Conservation (phyloP, 352 stramenopile genomes). For the Plasmopara viticola region DNA sequence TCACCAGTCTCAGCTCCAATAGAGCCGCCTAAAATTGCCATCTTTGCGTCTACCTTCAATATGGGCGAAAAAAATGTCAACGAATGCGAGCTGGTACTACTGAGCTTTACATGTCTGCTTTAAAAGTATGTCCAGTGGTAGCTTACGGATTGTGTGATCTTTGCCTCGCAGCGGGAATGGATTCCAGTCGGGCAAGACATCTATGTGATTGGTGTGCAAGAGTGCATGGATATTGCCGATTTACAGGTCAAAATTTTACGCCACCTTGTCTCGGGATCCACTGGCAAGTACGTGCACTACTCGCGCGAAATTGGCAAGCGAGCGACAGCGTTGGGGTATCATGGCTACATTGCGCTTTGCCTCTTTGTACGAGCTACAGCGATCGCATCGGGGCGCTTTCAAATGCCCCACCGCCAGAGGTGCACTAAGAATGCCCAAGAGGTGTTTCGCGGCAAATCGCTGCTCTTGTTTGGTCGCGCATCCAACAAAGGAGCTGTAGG, state of each 20-base stretch:
- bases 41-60: constrained; percentile 84
- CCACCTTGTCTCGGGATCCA: constrained; percentile 47
- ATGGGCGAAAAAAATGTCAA: constrained; percentile 75
- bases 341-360: constrained; percentile 83
- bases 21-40: constrained; percentile 38
- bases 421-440: constrained; percentile 61
- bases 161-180: constrained; percentile 41
- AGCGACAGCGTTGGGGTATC: constrained; percentile 72
- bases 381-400: constrained; percentile 55
- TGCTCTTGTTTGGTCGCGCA: constrained; percentile 67
- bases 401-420: constrained; percentile 50
- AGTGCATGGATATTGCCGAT: constrained; percentile 83
- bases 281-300: constrained; percentile 66
- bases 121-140: background rate
- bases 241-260: constrained; percentile 61
- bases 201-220: constrained; percentile 88
- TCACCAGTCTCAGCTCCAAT: constrained; percentile 6
- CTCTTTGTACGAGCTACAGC: constrained; percentile 73
- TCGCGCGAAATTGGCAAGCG: constrained; percentile 76
- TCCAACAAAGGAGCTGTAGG: constrained; percentile 89
- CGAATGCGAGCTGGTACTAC: constrained; percentile 40
- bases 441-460: constrained; percentile 69
- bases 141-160: constrained; percentile 8
- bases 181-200: constrained; percentile 82
- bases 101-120: background rate